Conservation (phyloP, 768 basidiomycete species). For the Suillus plorans region DNA sequence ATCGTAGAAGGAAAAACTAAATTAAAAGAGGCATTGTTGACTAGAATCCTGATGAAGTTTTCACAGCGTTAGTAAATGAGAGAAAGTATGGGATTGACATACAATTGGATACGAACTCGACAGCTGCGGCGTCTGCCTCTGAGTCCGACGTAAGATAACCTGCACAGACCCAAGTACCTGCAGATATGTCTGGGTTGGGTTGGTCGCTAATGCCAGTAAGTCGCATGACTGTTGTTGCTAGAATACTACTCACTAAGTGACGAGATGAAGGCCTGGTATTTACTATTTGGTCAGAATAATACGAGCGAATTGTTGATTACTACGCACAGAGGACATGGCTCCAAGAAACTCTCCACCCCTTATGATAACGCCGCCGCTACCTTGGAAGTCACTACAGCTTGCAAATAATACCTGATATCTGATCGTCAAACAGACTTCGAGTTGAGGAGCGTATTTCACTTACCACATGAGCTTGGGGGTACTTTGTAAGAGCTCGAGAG, state of each 20-base stretch:
- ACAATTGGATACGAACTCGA: background rate
- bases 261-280: background rate
- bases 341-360: conserved; percentile 4
- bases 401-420: background rate
- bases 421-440: background rate
- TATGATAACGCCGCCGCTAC: conserved; percentile 1
- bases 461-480: background rate
- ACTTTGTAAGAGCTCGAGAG: background rate
- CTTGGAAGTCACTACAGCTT: background rate
- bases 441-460: background rate
- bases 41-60: background rate
- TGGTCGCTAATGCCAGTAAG: conserved; percentile 1
- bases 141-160: background rate
- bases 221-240: background rate
- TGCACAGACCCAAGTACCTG: background rate
- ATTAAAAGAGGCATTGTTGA: background rate
- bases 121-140: conserved; percentile 2
- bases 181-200: background rate
- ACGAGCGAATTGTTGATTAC: too few species aligned
- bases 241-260: background rate
- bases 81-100: background rate
- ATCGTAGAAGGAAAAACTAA: background rate
- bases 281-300: background rate
- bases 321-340: conserved; percentile 3
- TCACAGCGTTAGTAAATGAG: background rate